Base-by-base conservation (phyloP, 768 basidiomycete genomes). In the Boletales sp. region DNA sequence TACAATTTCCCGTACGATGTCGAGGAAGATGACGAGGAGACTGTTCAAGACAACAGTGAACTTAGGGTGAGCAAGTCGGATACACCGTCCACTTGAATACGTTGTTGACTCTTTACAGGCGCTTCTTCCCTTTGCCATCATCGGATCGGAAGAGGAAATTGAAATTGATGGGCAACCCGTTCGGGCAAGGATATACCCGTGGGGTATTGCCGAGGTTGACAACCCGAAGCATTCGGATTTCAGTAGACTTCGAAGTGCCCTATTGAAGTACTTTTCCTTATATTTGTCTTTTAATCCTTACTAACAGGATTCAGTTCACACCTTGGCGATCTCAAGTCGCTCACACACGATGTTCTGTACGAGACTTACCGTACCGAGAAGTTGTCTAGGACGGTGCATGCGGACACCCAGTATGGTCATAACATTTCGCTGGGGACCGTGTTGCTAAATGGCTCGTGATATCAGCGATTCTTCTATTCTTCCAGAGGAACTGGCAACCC, bases 191-290 rank as follows among this genome's bases (percentile, higher is more conserved):
- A 86, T 93, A 64, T 99, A 98, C 71, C 97, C 97, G 5, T 99
- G 97, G 97, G 97, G 97, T 62, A 80, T 98, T 52, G 97, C 90
- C 44, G 94, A 98, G 67, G 94, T 98, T 53, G 97, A 99, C 76
- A 97, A 98, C 70, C 93, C 94, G n/a, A 89, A 92, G 68, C 97
- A 99, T 74, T 97, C 91, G n/a, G 97, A 99, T 75, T 98, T 98
- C 69, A 90, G 88, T 69, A 78, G 93, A 50, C 81, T 99, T 52
- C 77, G 95, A 59, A 88, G 89, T 55, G 95, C 94, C 37, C 76
- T 99, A 47, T 78, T 99, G 60, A 89, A 88, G 92, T 94, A 67
- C 61, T 76, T 18, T 43, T 19, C 9, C 8, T 14, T 35, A 43
- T 7, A 14, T 42, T 37, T 40, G n/a, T 6, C 14, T 18, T 43